Base-by-base conservation (phyloP, 2,329 filamentous ascomycete genomes). In the Ophiostoma novo-ulmi region DNA sequence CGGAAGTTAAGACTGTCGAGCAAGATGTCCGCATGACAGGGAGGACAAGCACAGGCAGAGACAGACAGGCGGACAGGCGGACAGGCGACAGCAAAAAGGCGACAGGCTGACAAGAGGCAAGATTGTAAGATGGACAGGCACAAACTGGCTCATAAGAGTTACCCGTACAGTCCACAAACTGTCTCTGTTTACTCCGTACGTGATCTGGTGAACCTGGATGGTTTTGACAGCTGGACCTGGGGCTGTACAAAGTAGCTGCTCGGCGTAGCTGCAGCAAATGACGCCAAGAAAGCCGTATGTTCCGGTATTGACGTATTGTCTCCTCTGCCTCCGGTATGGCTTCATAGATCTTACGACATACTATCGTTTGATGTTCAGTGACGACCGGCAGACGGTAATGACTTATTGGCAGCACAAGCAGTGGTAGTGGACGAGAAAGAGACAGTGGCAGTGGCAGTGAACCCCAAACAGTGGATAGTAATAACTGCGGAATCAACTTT, bases 21-120 rank as follows among this genome's bases (percentile, higher is more conserved):
- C 55, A 61, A 14, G 13, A 61, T 61, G 55, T 61, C 55, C 35
- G 55, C 55, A 61, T 61, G 55, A 39, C 63, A 38, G 36, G 36
- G 63, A 39, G 63, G 8, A 65, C 35, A 65, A 22, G 36, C 35
- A 66, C 52, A 58, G 52, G 13, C 52, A 58, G 52, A 39, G 66
- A 52, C 22, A 61, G 44, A 52, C 44, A 52, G 58, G 11, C 26
- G 14, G 44, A 52, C 44, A 52, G 58, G 11, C 26, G 14, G 48
- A 22, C 20, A n/a, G 17, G 48, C 14, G 48, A 22, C 48, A 5
- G 20, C 48, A 55, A 7, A 20, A n/a, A 11, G 41, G 11, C 44
- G 44, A 48, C 44, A 20, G 17, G 44, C 14, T 48, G 44, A 48
- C 17, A 48, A 11, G 44, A 20, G 44, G 17, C 44, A 48, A 5